These are phyloP conservation scores for Coemansia interrupta DNA, from an alignment of 192 early-diverging fungal species.

Conservation along the genomic window DNA sequence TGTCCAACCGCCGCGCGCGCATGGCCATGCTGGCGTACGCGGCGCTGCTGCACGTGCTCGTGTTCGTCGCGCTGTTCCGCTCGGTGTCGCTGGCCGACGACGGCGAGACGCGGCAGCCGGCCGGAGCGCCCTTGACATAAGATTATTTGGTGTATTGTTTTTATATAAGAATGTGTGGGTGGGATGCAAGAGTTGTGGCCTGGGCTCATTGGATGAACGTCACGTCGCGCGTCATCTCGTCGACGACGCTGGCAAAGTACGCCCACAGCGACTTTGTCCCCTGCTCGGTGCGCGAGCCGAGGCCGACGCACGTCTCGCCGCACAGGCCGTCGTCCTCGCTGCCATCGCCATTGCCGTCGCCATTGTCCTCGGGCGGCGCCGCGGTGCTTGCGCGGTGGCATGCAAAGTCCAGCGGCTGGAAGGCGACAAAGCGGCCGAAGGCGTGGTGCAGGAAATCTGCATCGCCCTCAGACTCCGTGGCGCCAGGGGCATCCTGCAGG, in stretches of 20 bases:
- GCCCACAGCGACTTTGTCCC: conserved; percentile 17
- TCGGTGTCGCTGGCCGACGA: conserved; percentile 24
- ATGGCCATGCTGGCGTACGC: conserved; percentile 18
- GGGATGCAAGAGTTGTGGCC: background rate
- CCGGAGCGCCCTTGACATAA: background rate
- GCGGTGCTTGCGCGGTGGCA: background rate
- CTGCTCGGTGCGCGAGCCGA: too few relatives aligned
- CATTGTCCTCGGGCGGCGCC: background rate
- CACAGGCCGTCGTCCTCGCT: background rate
- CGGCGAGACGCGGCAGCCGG: conserved; percentile 2
- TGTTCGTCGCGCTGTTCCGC: conserved; percentile 67
- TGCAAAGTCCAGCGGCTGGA: conserved; percentile 44
- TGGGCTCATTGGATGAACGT: conserved; percentile 28
- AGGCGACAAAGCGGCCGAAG: conserved; percentile 34
- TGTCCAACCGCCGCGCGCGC: conserved; percentile 28
- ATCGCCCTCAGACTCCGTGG: conserved; percentile 3
- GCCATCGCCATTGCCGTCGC: background rate
- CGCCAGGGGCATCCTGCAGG: background rate
- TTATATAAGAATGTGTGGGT: background rate
- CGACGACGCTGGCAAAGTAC: conserved; percentile 18
- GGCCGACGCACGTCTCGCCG: too few relatives aligned
- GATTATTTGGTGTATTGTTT: background rate
- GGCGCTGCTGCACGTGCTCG: conserved; percentile 70
- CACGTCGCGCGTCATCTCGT: conserved; percentile 28
- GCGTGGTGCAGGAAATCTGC: conserved; percentile 44